These are phyloP conservation scores for Magnusiomyces sp. DNA, from an alignment of 1,139 yeast genomes.

Conservation along the genomic window DNA sequence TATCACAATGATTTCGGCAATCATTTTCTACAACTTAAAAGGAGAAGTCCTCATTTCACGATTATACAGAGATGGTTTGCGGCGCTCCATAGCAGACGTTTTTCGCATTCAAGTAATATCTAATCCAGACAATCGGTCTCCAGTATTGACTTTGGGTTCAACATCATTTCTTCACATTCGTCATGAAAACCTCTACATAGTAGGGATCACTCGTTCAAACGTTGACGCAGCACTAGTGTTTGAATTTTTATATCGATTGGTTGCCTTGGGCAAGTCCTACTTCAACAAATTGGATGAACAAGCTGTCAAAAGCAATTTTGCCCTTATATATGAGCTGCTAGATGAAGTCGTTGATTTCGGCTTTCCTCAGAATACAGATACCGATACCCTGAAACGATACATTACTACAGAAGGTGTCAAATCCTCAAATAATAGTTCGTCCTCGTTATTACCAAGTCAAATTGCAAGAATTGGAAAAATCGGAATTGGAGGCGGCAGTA, in stretches of 20 bases:
- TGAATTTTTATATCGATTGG: slow-evolving; percentile 65
- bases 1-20: slow-evolving; percentile 61
- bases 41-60: slow-evolving; percentile 85
- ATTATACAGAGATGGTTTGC: slow-evolving; percentile 60
- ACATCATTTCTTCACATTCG: slow-evolving; percentile 81
- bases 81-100: slow-evolving; percentile 73
- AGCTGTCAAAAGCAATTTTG: slow-evolving; percentile 51
- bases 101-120: slow-evolving; percentile 85
- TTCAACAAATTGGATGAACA: slow-evolving; percentile 39
- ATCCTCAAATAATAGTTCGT: slow-evolving; percentile 8
- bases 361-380: slow-evolving; percentile 66
- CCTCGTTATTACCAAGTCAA: not conserved
- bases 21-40: slow-evolving; percentile 65
- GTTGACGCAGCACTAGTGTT: slow-evolving; percentile 75
- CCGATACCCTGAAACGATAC: slow-evolving; percentile 36
- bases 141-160: slow-evolving; percentile 83
- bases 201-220: slow-evolving; percentile 81
- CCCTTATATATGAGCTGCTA: slow-evolving; percentile 61
- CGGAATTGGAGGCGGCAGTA: not conserved
- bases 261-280: slow-evolving; percentile 34
- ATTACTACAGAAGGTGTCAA: slow-evolving; percentile 30
- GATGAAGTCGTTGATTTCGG: slow-evolving; percentile 81
- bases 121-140: slow-evolving; percentile 55
- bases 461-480: slow-evolving; percentile 1
- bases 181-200: slow-evolving; percentile 65